phyloP scores from a whole-genome alignment of 768 basidiomycete species.

The Russula sp. region DNA sequence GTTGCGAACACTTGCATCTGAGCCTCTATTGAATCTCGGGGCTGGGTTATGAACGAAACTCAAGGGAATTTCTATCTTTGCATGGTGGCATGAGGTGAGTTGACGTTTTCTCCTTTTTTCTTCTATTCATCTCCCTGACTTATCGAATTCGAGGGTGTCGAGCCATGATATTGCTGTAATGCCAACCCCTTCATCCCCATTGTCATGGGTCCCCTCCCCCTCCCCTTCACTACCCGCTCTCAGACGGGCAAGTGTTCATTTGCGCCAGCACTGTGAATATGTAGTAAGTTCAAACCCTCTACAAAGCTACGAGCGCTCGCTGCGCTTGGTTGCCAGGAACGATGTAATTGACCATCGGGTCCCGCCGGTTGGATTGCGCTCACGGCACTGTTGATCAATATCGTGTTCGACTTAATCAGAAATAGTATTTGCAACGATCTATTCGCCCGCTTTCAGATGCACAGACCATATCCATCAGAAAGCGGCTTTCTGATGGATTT shows the following conservation, averaged over 20 bases:
- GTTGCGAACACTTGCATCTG: no score
- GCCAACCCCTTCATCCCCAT: background rate
- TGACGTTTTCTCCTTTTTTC: background rate
- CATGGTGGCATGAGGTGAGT: conserved; percentile 20
- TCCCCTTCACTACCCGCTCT: background rate
- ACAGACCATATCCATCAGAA: no score
- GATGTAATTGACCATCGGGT: background rate
- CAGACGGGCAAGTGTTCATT: conserved; percentile 5
- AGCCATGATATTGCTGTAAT: conserved; percentile 7
- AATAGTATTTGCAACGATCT: conserved; percentile 12
- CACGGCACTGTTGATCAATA: conserved; percentile 10
- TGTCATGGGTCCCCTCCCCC: background rate
- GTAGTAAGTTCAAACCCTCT: background rate
- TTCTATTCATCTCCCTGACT: background rate
- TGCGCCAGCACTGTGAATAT: background rate
- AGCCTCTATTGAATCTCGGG: no score
- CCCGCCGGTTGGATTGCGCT: background rate
- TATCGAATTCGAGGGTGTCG: background rate
- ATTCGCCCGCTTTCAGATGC: no score
- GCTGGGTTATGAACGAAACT: no score
- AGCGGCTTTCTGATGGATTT: background rate
- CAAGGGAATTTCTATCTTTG: conserved; percentile 28
- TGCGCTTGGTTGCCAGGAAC: background rate
- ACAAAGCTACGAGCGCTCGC: background rate
- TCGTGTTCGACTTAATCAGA: background rate